These are phyloP conservation scores for Macadamia integrifolia DNA, from an alignment of 164 flowering plant genomes.

Conservation along the genomic window DNA sequence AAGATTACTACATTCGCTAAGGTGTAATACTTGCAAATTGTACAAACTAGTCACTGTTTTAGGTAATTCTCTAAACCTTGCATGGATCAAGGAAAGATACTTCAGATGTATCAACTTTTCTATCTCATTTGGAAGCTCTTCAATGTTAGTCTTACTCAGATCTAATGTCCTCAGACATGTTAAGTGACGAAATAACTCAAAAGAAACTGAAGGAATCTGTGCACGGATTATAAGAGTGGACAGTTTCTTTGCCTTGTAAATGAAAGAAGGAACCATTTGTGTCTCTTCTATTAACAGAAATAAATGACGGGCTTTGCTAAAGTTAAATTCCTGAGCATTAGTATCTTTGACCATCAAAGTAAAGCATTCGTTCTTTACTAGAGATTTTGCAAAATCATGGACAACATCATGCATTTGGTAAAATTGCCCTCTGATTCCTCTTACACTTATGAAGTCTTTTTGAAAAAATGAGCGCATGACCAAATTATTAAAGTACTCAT, in stretches of 20 bases:
- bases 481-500: not conserved
- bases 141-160: not conserved
- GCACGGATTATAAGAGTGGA: not conserved
- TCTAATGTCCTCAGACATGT: not conserved
- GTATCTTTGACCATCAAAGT: not conserved
- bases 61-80: not conserved
- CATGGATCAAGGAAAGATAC: not conserved
- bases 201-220: not conserved
- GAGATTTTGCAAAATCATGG: not conserved
- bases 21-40: constrained; percentile 9
- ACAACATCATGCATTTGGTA: not conserved
- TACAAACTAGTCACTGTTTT: not conserved
- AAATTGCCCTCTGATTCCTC: not conserved
- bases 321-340: not conserved
- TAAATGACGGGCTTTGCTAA: not conserved
- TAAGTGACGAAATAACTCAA: not conserved
- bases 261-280: not conserved
- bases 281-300: not conserved
- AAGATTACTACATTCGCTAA: not conserved
- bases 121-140: not conserved
- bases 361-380: not conserved
- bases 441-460: not conserved
- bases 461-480: not conserved
- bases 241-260: not conserved
- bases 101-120: constrained; percentile 7